Base-by-base conservation (phyloP, 2,329 filamentous ascomycete genomes). In the Arthrobotrys megalospora region DNA sequence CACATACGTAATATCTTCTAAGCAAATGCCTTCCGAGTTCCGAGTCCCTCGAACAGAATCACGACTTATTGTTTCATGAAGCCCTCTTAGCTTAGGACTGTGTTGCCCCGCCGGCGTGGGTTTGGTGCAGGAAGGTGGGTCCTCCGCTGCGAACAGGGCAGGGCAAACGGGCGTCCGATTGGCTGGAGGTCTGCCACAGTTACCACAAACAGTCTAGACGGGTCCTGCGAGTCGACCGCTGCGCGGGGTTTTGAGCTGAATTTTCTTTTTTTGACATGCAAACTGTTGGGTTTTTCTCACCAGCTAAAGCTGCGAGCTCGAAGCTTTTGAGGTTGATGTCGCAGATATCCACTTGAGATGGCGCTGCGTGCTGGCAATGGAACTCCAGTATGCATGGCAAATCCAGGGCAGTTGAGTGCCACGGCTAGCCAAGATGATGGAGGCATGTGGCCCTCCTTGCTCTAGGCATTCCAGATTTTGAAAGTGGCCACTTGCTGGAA, bases 201-300 rank as follows among this genome's bases (percentile, higher is more conserved):
- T 67, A 19, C 75, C 45, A 21, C 8, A 77, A 78, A 53, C 6
- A 62, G 75, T 28, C 36, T 67, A 78, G 47, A 65, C 60, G 72
- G 65, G 48, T 62, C 12, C 71, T 76, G 64, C 45, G 48, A 36
- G 52, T 52, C 43, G 52, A 24, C 41, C 43, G 8, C 38, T 62
- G 45, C 67, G 75, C 75, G 67, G 75, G 75, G 67, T 72, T 78
- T 78, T 78, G 75, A 78, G 75, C 75, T 78, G 75, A 78, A 72
- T 78, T 78, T 78, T 78, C 75, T 78, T 78, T 78, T 78, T 78
- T 77, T 52, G 10, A 6, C 16, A 47, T 63, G 47, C 36, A 60
- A 43, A 21, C 11, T 28, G 55, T 60, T 60, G 55, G 52, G 34
- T 60, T 43, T 43, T 60, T 43, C 55, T 60, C 55, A 60, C 55